Base-by-base conservation (phyloP, 2,329 filamentous ascomycete species). In the Hypoxylon sp. region DNA sequence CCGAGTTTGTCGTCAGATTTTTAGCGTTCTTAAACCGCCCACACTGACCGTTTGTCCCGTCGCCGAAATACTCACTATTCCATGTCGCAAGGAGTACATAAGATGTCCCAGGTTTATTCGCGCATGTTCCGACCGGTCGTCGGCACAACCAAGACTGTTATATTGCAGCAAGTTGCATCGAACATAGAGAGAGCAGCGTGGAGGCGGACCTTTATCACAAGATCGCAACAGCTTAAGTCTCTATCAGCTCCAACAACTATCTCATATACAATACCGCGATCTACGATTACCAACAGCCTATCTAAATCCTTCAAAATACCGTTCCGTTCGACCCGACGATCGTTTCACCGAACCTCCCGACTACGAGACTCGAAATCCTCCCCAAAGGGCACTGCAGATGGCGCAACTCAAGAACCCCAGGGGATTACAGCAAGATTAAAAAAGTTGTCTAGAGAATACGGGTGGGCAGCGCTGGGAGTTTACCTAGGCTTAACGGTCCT, bases 401-500 rank as follows among this genome's bases (percentile, higher is more conserved):
- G 69, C 19, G 38, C 68, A 6, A 41, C 56, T 28, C 21, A 71
- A 60, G 68, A 74, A 32, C 71, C 75, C 1, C 73, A 72, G 11
- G 87, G 89, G 6, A 79, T 96, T 45, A 90, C 90, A 1, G 89
- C 89, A 69, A 87, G 91, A 25, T 82, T 98, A 77, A 94, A 91
- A 80, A 93, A 93, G 77, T 87, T 99, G 49, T 94, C 91, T 2
- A 90, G 91, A 70, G 95, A 98, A 79, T 99, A 99, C 79, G 96
- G 96, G 43, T 98, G 94, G 93, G 87, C 92, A 2, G 94, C 94
- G 0, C 80, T 98, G 4, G 95, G 94, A n/a, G 93, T 99, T 13
- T 99, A 99, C 80, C 80, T 98, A 10, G 85, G 85, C 0, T 82
- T 99, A 60, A 94, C 92, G 45, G 91, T 92, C 38, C 82, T 97